These are phyloP conservation scores for Colletotrichum sp. DNA, from an alignment of 2,329 filamentous ascomycete genomes.

Conservation along the genomic window DNA sequence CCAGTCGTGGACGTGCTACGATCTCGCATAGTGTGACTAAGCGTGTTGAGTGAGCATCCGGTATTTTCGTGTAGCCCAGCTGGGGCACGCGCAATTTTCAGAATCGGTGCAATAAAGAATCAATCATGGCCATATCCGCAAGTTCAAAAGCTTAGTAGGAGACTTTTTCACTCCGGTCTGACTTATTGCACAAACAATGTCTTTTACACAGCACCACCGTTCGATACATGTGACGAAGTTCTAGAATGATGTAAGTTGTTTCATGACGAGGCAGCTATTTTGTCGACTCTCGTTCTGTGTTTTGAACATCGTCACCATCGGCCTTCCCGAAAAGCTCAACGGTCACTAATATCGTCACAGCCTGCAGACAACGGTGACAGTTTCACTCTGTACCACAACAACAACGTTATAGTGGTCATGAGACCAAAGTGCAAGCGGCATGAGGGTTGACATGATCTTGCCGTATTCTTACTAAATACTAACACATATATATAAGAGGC, in stretches of 20 bases:
- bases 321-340: neutral
- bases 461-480: neutral
- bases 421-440: neutral
- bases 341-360: neutral
- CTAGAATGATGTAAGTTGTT: neutral
- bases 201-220: neutral
- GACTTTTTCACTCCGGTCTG: rapidly evolving
- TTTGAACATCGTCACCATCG: neutral
- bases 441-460: neutral
- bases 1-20: neutral
- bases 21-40: neutral
- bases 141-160: neutral
- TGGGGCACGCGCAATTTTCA: rapidly evolving
- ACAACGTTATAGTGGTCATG: neutral
- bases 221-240: rapidly evolving
- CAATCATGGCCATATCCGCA: rapidly evolving
- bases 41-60: neutral
- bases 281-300: neutral
- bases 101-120: rapidly evolving
- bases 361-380: neutral
- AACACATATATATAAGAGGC: neutral
- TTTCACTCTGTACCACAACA: neutral
- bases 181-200: neutral
- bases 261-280: neutral
- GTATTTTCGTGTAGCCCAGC: neutral